Evolutionary conservation across 345 rosid species (phyloP).

Genomic region (Eucalyptus regnans): DNA sequence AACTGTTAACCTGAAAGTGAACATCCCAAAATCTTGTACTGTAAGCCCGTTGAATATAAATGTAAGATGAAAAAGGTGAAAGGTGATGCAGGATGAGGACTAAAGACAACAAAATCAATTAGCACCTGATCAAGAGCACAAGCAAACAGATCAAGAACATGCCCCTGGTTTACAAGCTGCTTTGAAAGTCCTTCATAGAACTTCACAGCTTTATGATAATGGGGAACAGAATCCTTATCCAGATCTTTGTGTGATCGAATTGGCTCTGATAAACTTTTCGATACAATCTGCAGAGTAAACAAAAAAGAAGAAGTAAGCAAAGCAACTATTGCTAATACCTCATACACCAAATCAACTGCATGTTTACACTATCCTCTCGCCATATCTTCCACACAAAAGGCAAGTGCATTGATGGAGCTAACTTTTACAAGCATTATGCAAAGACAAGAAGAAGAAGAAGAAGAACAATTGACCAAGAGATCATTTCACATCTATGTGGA

Average conservation of each 20-base stretch:
- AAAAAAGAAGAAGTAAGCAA: not conserved
- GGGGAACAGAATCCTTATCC: conserved; percentile 75
- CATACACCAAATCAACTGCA: not conserved
- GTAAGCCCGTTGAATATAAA: not conserved
- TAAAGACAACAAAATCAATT: not conserved
- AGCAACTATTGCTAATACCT: not conserved
- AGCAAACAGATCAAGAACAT: conserved; percentile 91
- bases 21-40: not conserved
- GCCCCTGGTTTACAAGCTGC: conserved; percentile 98
- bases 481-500: not conserved
- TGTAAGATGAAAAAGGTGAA: not conserved
- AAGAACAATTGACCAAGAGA: not conserved
- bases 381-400: not conserved
- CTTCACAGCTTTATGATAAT: conserved; percentile 69
- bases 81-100: not conserved
- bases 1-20: not conserved
- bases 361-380: not conserved
- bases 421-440: not conserved
- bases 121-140: conserved; percentile 90
- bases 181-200: conserved; percentile 72
- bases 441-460: not conserved
- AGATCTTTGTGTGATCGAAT: conserved; percentile 96
- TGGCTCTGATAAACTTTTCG: conserved; percentile 75
- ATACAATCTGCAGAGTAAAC: conserved; percentile 51
- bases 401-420: not conserved